A percentile compares a stretch with the other conserved stretches of the same genome.
phyloP scores from a whole-genome alignment of 2,329 filamentous ascomycete species.

The Myriosclerotinia curreyana region DNA sequence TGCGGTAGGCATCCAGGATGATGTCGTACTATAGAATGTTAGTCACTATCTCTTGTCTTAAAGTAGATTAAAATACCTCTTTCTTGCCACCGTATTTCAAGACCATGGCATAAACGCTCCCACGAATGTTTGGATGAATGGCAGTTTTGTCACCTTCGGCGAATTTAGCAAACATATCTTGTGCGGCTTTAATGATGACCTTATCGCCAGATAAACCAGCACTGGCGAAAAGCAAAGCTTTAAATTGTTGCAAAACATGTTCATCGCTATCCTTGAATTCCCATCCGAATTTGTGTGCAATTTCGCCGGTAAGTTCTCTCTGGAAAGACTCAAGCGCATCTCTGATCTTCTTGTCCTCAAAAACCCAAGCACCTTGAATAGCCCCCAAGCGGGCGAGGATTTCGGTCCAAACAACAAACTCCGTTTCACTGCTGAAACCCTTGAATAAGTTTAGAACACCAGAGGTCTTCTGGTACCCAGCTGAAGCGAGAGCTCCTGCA shows the following conservation, averaged over 20 bases:
- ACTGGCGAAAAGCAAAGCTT: slow-evolving; percentile 81
- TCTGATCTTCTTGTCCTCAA: slow-evolving; percentile 71
- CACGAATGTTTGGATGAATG: slow-evolving; percentile 87
- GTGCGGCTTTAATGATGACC: slow-evolving; percentile 71
- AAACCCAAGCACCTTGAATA: slow-evolving; percentile 84
- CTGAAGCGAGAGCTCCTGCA: slow-evolving; percentile 82
- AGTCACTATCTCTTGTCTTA: slow-evolving; percentile 16
- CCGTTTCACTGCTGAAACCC: slow-evolving; percentile 77
- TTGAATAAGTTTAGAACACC: slow-evolving; percentile 82
- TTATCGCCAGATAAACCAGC: slow-evolving; percentile 81
- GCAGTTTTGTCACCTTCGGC: slow-evolving; percentile 73
- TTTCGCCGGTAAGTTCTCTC: slow-evolving; percentile 69
- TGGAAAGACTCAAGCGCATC: slow-evolving; percentile 83
- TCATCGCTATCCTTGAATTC: slow-evolving; percentile 78
- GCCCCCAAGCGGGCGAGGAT: slow-evolving; percentile 74
- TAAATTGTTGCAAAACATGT: slow-evolving; percentile 92
- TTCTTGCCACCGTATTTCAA: slow-evolving; percentile 80
- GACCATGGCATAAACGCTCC: slow-evolving; percentile 80
- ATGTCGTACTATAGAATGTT: slow-evolving; percentile 61
- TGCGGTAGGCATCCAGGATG: slow-evolving; percentile 71
- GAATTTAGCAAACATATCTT: slow-evolving; percentile 88
- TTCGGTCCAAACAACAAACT: slow-evolving; percentile 95
- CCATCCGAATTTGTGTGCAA: slow-evolving; percentile 87
- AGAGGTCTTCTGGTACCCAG: slow-evolving; percentile 91
- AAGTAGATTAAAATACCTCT: slow-evolving; percentile 55